Percentiles rank a stretch among this genome's conserved stretches.
These are phyloP conservation scores for Takashimella tepidaria DNA, from an alignment of 1,284 basidiomycete species.

Conservation along the genomic window DNA sequence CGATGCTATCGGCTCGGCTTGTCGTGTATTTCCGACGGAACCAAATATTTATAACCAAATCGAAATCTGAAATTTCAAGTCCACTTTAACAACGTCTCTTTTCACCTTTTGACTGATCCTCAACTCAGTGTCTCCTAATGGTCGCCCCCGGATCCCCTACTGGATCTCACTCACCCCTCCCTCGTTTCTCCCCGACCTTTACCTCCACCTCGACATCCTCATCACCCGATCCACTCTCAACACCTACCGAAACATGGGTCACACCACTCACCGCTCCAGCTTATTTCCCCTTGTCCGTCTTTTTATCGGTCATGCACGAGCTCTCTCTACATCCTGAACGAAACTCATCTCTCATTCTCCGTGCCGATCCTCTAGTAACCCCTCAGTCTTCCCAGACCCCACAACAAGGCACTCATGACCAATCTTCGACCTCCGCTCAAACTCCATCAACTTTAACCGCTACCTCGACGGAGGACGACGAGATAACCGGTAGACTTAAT, in stretches of 20 bases:
- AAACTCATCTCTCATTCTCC: conserved; percentile 41
- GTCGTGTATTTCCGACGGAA: not conserved
- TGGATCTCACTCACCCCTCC: not conserved
- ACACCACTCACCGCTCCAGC: conserved; percentile 22
- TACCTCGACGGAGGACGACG: conserved; percentile 4
- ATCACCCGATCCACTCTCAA: conserved; percentile 3
- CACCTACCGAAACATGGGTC: conserved; percentile 13
- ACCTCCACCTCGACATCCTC: conserved; percentile 8
- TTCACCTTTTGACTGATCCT: not conserved
- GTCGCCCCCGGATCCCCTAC: too few relatives aligned
- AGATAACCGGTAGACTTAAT: conserved; percentile 8
- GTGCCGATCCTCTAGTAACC: conserved; percentile 31
- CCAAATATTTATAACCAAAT: not conserved
- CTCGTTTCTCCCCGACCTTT: conserved; percentile 15
- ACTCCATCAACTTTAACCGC: conserved; percentile 7
- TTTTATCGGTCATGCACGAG: conserved; percentile 32
- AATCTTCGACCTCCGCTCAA: not conserved
- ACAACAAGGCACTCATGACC: not conserved
- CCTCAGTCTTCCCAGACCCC: not conserved
- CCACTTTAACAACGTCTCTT: not conserved
- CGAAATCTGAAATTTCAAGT: not conserved
- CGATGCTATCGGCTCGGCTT: not conserved
- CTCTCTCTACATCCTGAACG: conserved; percentile 44
- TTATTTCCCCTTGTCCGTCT: conserved; percentile 32
- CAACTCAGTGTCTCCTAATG: not conserved